Percentiles rank a stretch among this genome's conserved stretches.
phyloP scores from a whole-genome alignment of 805 yeast species.

The Barnettozyma californica region DNA sequence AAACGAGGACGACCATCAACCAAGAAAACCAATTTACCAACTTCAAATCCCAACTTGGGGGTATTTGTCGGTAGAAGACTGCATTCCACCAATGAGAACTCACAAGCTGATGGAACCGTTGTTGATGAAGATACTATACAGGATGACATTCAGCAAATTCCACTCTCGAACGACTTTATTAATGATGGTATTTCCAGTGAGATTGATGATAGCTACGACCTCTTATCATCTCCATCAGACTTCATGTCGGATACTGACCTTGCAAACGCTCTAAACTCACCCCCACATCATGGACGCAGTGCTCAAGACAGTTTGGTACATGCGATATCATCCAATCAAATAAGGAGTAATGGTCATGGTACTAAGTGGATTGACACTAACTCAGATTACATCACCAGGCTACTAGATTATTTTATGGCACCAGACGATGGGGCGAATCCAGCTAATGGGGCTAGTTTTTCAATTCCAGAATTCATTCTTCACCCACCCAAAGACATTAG shows the following conservation, averaged over 20 bases:
- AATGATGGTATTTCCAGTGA: conserved; percentile 24
- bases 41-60: conserved; percentile 21
- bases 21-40: conserved; percentile 14
- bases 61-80: conserved; percentile 20
- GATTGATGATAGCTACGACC: conserved; percentile 14
- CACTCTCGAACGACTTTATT: conserved; percentile 8
- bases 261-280: conserved; percentile 36
- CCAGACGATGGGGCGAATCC: conserved; percentile 43
- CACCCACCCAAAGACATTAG: conserved; percentile 63
- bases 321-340: conserved; percentile 17
- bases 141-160: neutral
- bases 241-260: conserved; percentile 49
- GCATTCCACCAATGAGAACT: neutral
- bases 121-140: neutral
- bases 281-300: conserved; percentile 16
- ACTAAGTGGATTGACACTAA: conserved; percentile 28
- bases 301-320: conserved; percentile 24
- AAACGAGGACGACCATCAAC: conserved; percentile 24
- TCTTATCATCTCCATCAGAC: conserved; percentile 44
- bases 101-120: neutral
- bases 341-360: conserved; percentile 4
- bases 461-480: conserved; percentile 59
- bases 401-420: conserved; percentile 49
- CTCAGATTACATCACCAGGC: conserved; percentile 39
- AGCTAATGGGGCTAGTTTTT: conserved; percentile 23